Conservation (phyloP, 176 grass and related monocot species). For the Poa annua region DNA sequence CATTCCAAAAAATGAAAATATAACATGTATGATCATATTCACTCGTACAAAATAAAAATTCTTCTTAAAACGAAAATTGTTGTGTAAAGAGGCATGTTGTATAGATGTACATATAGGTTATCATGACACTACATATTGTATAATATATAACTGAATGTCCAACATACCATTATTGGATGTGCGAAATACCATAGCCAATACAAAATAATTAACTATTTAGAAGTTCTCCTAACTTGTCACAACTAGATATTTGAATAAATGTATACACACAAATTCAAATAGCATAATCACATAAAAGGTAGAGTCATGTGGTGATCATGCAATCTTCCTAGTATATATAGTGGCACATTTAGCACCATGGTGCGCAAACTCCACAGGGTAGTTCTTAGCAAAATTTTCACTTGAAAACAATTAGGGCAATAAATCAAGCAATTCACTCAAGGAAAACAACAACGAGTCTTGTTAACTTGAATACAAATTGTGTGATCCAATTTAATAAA, state of each 20-base stretch:
- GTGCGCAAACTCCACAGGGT: too few relatives aligned
- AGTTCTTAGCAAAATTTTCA: too few relatives aligned
- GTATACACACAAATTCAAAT: too few relatives aligned
- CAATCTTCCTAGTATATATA: too few relatives aligned
- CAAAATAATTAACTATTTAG: neutral
- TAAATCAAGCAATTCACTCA: neutral
- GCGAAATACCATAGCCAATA: neutral
- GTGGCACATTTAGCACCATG: too few relatives aligned
- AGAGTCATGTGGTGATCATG: too few relatives aligned
- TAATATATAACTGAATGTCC: neutral
- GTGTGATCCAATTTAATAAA: neutral
- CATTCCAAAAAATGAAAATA: neutral
- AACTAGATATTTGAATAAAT: neutral
- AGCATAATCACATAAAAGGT: too few relatives aligned
- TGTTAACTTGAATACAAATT: neutral
- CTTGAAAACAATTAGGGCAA: neutral
- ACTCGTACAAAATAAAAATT: too few relatives aligned
- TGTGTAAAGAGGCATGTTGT: too few relatives aligned
- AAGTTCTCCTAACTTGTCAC: neutral
- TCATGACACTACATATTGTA: neutral
- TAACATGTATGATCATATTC: too few relatives aligned
- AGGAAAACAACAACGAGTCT: neutral
- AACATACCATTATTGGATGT: neutral
- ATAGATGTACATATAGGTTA: too few relatives aligned
- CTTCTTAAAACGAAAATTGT: too few relatives aligned